A percentile compares a stretch with the other conserved stretches of the same genome.
These are phyloP conservation scores for Litsea cubeba DNA, from an alignment of 164 flowering plant species.

Conservation along the genomic window DNA sequence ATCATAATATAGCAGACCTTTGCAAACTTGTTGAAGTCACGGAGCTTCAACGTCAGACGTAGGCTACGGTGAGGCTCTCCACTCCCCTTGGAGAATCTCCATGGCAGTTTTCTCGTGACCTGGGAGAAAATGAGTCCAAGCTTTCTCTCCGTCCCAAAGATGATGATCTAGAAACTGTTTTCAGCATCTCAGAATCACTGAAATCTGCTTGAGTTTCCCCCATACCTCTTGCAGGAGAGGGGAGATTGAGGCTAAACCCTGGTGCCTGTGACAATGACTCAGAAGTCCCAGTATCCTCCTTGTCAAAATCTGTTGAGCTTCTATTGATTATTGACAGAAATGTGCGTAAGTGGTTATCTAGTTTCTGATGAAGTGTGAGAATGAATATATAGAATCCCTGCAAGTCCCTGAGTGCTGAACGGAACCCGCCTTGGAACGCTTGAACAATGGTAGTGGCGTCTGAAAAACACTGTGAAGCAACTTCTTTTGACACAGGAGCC, in stretches of 20 bases:
- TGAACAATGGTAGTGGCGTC: conserved; percentile 23
- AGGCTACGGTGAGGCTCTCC: conserved; percentile 64
- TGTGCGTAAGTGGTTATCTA: conserved; percentile 59
- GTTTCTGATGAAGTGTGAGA: conserved; percentile 84
- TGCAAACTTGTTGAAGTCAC: conserved; percentile 86
- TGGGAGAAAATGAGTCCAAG: conserved; percentile 43
- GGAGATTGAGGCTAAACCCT: conserved; percentile 22
- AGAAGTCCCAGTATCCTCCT: conserved; percentile 54
- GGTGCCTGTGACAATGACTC: conserved; percentile 45
- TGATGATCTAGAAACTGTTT: conserved; percentile 36
- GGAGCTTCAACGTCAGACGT: conserved; percentile 80
- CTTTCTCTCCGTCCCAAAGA: conserved; percentile 46
- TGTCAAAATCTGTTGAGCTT: conserved; percentile 58
- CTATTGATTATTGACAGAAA: conserved; percentile 56
- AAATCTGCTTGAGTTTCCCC: conserved; percentile 43
- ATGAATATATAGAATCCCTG: conserved; percentile 91
- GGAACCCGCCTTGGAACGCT: conserved; percentile 76
- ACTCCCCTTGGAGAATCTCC: conserved; percentile 53
- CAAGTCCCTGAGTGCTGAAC: conserved; percentile 81
- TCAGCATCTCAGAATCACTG: conserved; percentile 53
- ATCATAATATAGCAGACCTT: conserved; percentile 42
- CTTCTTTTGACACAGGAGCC: conserved; percentile 33
- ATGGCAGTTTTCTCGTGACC: conserved; percentile 71
- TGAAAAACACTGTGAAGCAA: conserved; percentile 16
- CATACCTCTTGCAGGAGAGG: conserved; percentile 31